phyloP scores from a whole-genome alignment of 2,329 filamentous ascomycete genomes.

The Byssochlamys sp. region DNA sequence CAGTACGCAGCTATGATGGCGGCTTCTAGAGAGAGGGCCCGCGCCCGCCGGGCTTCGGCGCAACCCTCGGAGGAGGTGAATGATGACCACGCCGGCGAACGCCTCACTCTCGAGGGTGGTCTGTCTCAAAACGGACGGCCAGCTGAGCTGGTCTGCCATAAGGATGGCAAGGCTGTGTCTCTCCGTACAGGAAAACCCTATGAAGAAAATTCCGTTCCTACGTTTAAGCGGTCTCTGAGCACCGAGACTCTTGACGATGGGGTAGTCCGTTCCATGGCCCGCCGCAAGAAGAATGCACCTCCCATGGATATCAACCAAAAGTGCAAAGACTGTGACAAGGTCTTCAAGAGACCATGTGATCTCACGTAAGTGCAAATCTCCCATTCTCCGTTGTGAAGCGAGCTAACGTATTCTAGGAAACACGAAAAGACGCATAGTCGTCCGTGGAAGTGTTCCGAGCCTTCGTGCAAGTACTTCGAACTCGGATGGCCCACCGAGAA shows the following conservation, averaged over 20 bases:
- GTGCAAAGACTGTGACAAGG: constrained; percentile 76
- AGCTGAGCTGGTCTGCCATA: constrained; percentile 72
- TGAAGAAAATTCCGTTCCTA: constrained; percentile 33
- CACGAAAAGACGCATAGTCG: constrained; percentile 96
- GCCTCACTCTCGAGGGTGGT: constrained; percentile 72
- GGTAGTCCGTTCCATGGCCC: constrained; percentile 85
- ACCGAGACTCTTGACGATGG: constrained; percentile 62
- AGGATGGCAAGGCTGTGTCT: constrained; percentile 70
- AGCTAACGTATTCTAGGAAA: constrained; percentile 44
- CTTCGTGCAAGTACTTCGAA: constrained; percentile 78
- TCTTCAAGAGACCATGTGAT: constrained; percentile 95
- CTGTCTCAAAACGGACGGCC: constrained; percentile 71
- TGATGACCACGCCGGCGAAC: constrained; percentile 52
- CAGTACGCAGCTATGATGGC: constrained; percentile 79
- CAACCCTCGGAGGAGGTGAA: constrained; percentile 37
- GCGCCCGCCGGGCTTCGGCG: constrained; percentile 39
- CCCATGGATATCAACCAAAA: constrained; percentile 74
- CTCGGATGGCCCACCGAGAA: constrained; percentile 96
- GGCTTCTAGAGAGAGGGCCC: constrained; percentile 59
- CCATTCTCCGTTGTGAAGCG: not conserved
- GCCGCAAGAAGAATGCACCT: constrained; percentile 83
- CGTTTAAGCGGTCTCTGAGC: constrained; percentile 45
- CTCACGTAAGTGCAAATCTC: constrained; percentile 48
- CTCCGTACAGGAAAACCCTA: constrained; percentile 61
- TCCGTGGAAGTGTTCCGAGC: constrained; percentile 81